A percentile compares a stretch with the other conserved stretches of the same genome.
phyloP scores from a whole-genome alignment of 1,284 basidiomycete species.

The Meripilus lineatus region DNA sequence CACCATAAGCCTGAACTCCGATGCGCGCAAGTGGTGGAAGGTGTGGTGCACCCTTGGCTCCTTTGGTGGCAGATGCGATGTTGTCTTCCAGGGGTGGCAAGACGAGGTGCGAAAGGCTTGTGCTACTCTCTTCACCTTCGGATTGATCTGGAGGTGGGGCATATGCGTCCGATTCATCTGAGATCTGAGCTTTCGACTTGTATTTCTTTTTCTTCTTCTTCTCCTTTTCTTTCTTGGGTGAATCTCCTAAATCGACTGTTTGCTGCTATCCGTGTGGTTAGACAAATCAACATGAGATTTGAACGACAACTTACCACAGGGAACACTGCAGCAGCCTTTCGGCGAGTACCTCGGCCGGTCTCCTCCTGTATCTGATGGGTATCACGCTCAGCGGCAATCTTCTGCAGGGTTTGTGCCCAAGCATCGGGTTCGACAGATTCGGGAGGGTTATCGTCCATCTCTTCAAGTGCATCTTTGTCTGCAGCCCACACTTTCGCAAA shows the following conservation, averaged over 20 bases:
- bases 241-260: slow-evolving; percentile 24
- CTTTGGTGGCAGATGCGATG: too few species aligned
- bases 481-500: slow-evolving; percentile 90
- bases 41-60: too few species aligned
- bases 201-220: slow-evolving; percentile 19
- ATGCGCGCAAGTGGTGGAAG: too few species aligned
- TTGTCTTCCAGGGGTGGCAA: too few species aligned
- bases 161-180: slow-evolving; percentile 34
- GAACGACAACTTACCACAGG: slow-evolving; percentile 39
- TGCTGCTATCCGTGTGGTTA: not conserved
- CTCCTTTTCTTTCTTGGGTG: slow-evolving; percentile 22
- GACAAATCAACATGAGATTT: not conserved
- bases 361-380: slow-evolving; percentile 44
- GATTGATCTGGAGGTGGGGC: slow-evolving; percentile 27
- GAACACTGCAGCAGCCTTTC: slow-evolving; percentile 56
- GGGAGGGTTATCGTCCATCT: slow-evolving; percentile 48
- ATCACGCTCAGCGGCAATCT: slow-evolving; percentile 51
- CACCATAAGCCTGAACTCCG: too few species aligned
- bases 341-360: slow-evolving; percentile 66
- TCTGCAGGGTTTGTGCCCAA: slow-evolving; percentile 71
- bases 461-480: slow-evolving; percentile 63
- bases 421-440: slow-evolving; percentile 56
- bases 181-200: slow-evolving; percentile 19
- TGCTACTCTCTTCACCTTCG: slow-evolving; percentile 7
- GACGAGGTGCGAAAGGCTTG: too few species aligned